Evolutionary conservation across 495 filamentous ascomycete species (phyloP), one percentile per base, ranked within the genome.

Genomic region (Podospora australis): DNA sequence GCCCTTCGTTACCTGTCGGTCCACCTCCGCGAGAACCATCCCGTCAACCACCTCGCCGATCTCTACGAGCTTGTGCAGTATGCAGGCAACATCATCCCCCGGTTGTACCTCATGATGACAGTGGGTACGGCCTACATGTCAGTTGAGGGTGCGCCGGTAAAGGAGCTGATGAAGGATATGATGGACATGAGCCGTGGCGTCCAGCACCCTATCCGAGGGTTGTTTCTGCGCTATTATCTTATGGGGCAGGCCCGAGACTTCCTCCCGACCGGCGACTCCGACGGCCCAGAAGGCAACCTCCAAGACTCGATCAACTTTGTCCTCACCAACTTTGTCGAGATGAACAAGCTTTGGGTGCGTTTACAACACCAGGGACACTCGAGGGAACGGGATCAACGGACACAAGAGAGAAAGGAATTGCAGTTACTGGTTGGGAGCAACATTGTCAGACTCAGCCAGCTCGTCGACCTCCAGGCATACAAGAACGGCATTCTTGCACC

Each of bases 131-230:
- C 96, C 25, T 98, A 98, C 70, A 98, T 98, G 92, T 83, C 87
- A 8, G 91, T 98, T 56, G 87, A 92, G 63, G 92, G 96, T 79
- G 94, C 92, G 38, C 92, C 92, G 3, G 91, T 98, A 53, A 98
- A 98, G 70, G 92, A 98, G 71, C 90, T 98, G 47, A 98, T 98
- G 92, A 98, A 98, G 68, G 92, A 98, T 63, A 98, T 98, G 92
- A 98, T 98, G 92, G 92, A 98, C 70, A 98, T 98, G 92, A 96
- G 88, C 67, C 80, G 92, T 52, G 92, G 92, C 39, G 88, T 98
- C 23, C 92, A 98, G 60, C 94, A 98, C 61, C 92, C 92, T 2
- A 87, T 96, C 40, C 85, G 92, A 39, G 92, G 92, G 2, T 72
- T 98, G 30, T 98, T 98, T 66, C 70, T 98, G 53, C 80, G 92